A percentile compares a stretch with the other conserved stretches of the same genome.
phyloP scores from a whole-genome alignment of 305 asterid species.

The Fraxinus albicans region DNA sequence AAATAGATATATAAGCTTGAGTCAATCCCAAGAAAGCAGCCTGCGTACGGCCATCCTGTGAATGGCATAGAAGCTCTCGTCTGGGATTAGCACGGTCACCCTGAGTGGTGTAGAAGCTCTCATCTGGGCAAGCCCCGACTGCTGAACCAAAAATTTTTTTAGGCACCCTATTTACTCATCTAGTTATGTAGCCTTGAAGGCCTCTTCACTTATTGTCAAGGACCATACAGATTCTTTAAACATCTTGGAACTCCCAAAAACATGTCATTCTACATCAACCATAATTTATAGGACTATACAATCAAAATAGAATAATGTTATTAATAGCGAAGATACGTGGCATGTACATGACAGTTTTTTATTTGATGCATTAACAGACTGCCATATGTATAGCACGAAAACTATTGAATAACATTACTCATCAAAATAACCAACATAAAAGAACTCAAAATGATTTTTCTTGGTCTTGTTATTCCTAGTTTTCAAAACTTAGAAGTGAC shows the following conservation, averaged over 20 bases:
- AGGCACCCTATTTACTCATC: background rate
- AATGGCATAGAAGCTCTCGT: background rate
- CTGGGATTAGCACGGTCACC: background rate
- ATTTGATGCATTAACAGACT: background rate
- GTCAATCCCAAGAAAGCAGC: background rate
- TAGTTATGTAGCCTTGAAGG: background rate
- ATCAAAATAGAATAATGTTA: background rate
- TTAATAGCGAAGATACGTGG: background rate
- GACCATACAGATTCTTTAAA: background rate
- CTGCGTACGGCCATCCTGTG: background rate
- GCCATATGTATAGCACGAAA: background rate
- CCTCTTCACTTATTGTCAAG: background rate
- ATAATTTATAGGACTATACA: background rate
- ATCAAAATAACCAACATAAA: background rate
- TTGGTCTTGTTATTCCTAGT: background rate
- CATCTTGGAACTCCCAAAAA: background rate
- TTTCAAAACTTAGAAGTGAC: background rate
- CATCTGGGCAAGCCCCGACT: background rate
- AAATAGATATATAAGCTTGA: background rate
- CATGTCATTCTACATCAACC: background rate
- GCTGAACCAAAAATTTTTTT: background rate
- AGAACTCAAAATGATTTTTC: slow-evolving; percentile 10
- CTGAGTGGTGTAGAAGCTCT: background rate
- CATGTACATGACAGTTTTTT: no score
- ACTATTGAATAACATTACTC: background rate